These are phyloP conservation scores for apple (Malus domestica) DNA, from an alignment of 306 rosid genomes.

Conservation along the genomic window DNA sequence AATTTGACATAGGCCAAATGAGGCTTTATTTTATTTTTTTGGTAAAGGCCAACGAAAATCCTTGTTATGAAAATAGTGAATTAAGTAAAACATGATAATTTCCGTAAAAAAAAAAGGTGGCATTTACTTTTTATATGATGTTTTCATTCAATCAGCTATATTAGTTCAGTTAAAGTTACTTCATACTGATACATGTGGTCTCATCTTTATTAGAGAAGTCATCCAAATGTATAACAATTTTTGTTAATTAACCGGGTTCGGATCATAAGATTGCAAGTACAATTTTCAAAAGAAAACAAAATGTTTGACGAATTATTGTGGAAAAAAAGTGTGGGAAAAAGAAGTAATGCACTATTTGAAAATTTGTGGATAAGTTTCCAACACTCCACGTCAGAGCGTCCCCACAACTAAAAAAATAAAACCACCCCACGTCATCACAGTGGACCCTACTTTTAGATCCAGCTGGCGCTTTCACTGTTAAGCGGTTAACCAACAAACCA, in stretches of 20 bases:
- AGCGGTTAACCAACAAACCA: background rate
- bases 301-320: background rate
- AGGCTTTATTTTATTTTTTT: background rate
- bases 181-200: no score
- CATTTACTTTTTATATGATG: no score
- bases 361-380: background rate
- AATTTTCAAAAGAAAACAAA: no score
- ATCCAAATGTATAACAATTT: no score
- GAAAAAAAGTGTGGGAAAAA: no score
- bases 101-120: background rate
- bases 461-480: background rate
- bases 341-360: background rate
- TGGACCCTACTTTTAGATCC: background rate
- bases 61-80: background rate
- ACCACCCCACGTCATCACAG: background rate
- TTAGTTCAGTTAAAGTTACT: no score
- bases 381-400: conserved; percentile 5
- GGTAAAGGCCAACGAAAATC: background rate
- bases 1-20: background rate
- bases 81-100: background rate
- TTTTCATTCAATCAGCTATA: fast-evolving
- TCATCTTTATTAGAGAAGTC: no score
- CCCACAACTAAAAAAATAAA: background rate
- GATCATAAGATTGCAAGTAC: background rate
- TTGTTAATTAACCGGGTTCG: no score